Evolutionary conservation across 2,329 filamentous ascomycete species (phyloP).

Genomic region (Arthrobotrys musiformis): DNA sequence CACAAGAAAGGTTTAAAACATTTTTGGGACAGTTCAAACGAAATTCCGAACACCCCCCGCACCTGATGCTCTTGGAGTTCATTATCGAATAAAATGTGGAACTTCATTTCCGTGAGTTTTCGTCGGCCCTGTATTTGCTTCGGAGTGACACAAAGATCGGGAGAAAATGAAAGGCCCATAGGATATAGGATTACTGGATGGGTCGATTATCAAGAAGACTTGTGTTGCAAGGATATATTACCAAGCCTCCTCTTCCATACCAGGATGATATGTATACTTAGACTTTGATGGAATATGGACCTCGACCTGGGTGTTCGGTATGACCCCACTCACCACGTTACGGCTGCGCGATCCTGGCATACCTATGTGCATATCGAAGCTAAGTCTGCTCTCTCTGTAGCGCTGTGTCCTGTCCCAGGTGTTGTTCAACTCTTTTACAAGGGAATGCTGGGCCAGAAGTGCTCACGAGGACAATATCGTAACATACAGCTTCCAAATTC

Average conservation of each 20-base stretch:
- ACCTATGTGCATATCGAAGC: too few species aligned
- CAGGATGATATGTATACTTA: neutral
- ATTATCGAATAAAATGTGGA: neutral
- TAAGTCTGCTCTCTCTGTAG: too few species aligned
- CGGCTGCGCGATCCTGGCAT: neutral
- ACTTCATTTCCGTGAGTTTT: neutral
- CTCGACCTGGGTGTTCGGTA: constrained; percentile 1
- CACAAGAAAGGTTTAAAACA: neutral
- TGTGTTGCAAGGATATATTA: neutral
- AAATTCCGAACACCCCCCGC: neutral
- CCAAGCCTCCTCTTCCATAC: neutral
- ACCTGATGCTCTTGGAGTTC: neutral
- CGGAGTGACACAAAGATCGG: neutral
- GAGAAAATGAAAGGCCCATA: neutral
- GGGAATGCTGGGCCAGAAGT: constrained; percentile 21
- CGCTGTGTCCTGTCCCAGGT: constrained; percentile 20
- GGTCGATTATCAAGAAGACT: neutral
- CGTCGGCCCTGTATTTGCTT: neutral
- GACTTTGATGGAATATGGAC: neutral
- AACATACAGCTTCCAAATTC: constrained; percentile 30
- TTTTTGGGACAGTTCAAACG: neutral
- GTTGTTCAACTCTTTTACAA: constrained; percentile 1
- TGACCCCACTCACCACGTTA: constrained; percentile 12
- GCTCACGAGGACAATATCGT: constrained; percentile 14
- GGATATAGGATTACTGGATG: neutral